Evolutionary conservation across 2,329 filamentous ascomycete species (phyloP).

Genomic region (Aspergillus vadensis): DNA sequence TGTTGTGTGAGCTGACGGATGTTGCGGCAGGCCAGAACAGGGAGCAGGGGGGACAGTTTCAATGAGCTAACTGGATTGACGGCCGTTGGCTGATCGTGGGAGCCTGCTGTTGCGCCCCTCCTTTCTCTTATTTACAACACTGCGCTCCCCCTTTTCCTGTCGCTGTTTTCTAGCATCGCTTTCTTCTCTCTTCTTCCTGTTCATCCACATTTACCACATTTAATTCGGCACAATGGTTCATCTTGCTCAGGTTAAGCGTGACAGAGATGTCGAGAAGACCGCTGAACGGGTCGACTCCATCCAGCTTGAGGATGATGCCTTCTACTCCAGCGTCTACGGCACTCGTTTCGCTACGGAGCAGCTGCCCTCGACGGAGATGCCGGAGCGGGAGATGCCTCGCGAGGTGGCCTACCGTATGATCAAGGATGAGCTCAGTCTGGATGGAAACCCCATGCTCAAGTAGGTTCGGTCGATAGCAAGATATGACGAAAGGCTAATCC

Average conservation of each 20-base stretch:
- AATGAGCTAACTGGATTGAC: not conserved
- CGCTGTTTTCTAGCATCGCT: not conserved
- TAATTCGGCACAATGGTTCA: slow-evolving; percentile 41
- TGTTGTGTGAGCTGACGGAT: slow-evolving; percentile 6
- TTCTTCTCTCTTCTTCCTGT: not conserved
- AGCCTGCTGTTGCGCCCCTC: not conserved
- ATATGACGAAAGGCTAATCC: not conserved
- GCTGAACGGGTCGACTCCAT: slow-evolving; percentile 50
- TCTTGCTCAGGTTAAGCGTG: slow-evolving; percentile 42
- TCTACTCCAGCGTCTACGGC: slow-evolving; percentile 83
- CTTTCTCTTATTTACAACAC: not conserved
- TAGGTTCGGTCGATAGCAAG: slow-evolving; percentile 24
- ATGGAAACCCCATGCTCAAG: slow-evolving; percentile 83
- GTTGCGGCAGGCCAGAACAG: slow-evolving; percentile 1
- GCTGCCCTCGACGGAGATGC: slow-evolving; percentile 82
- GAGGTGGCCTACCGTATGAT: slow-evolving; percentile 97
- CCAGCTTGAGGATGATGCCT: slow-evolving; percentile 50
- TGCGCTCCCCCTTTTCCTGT: not conserved
- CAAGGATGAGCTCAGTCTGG: slow-evolving; percentile 88
- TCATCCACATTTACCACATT: not conserved
- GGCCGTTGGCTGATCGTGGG: not conserved
- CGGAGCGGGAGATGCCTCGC: slow-evolving; percentile 84
- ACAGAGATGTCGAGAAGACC: slow-evolving; percentile 38
- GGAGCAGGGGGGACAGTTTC: not conserved
- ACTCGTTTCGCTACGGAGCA: slow-evolving; percentile 79